Evolutionary conservation across 257 asterid genomes (phyloP).

Genomic region (Scutellaria galericulata): DNA sequence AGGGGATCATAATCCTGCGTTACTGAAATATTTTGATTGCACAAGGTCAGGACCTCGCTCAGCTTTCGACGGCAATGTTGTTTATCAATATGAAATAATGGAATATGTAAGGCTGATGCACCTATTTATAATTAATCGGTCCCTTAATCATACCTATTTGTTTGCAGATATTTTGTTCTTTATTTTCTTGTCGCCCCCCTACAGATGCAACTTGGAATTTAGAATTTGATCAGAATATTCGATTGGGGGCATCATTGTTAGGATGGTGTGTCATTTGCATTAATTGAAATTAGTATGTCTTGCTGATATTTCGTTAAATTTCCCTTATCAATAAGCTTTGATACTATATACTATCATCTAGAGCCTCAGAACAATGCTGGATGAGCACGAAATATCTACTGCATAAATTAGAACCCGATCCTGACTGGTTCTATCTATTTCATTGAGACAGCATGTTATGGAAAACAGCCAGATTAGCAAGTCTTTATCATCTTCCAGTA

Average conservation of each 20-base stretch:
- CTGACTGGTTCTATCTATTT: not conserved
- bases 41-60: slow-evolving; percentile 99
- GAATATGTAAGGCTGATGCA: slow-evolving; percentile 79
- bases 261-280: slow-evolving; percentile 27
- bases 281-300: slow-evolving; percentile 10
- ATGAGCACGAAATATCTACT: slow-evolving; percentile 6
- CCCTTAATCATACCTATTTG: slow-evolving; percentile 20
- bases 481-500: slow-evolving; percentile 17
- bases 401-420: not conserved
- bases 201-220: slow-evolving; percentile 11
- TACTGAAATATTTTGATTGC: slow-evolving; percentile 88
- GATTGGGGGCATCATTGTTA: not conserved
- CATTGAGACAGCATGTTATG: slow-evolving; percentile 1
- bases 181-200: not conserved
- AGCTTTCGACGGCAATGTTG: slow-evolving; percentile 94
- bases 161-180: slow-evolving; percentile 1
- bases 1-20: slow-evolving; percentile 89
- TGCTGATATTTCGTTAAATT: slow-evolving; percentile 8
- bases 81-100: slow-evolving; percentile 96
- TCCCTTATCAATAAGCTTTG: slow-evolving; percentile 19
- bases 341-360: slow-evolving; percentile 6
- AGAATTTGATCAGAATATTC: slow-evolving; percentile 4
- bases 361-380: slow-evolving; percentile 1
- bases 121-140: slow-evolving; percentile 25
- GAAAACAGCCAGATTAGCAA: slow-evolving; percentile 20